A percentile compares a stretch with the other conserved stretches of the same genome.
phyloP scores from a whole-genome alignment of 2,329 filamentous ascomycete genomes.

The Diaporthe australafricana region DNA sequence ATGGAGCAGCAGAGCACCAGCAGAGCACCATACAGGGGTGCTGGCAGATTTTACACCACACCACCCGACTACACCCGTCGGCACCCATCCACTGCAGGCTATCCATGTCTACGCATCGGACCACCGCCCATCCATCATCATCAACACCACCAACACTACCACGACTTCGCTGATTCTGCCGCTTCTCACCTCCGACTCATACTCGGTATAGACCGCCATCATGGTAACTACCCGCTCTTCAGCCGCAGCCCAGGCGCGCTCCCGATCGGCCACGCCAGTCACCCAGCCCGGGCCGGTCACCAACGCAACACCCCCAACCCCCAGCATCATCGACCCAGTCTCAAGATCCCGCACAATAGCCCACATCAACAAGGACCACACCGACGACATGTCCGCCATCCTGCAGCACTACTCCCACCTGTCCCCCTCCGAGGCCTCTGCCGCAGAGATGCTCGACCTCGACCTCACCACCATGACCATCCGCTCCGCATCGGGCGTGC shows the following conservation, averaged over 20 bases:
- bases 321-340: conserved; percentile 36
- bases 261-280: conserved; percentile 16
- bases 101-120: conserved; percentile 1
- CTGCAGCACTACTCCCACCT: conserved; percentile 77
- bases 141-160: not conserved
- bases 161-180: not conserved
- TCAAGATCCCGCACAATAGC: conserved; percentile 62
- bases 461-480: conserved; percentile 72
- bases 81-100: not conserved
- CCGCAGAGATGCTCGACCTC: conserved; percentile 72
- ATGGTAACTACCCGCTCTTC: conserved; percentile 35
- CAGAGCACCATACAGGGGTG: conserved; percentile 10
- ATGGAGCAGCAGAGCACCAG: not conserved
- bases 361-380: conserved; percentile 91
- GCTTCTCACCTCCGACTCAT: not conserved
- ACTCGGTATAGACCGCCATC: not conserved
- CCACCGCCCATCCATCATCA: not conserved
- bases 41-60: conserved; percentile 14
- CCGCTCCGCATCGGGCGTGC: conserved; percentile 57
- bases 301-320: not conserved
- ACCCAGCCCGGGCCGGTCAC: not conserved
- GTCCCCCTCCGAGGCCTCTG: conserved; percentile 50
- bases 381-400: conserved; percentile 79
- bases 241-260: conserved; percentile 28
- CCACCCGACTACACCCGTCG: conserved; percentile 6